Evolutionary conservation across 495 filamentous ascomycete species (phyloP).

Genomic region (Rostrohypoxylon terebratum): DNA sequence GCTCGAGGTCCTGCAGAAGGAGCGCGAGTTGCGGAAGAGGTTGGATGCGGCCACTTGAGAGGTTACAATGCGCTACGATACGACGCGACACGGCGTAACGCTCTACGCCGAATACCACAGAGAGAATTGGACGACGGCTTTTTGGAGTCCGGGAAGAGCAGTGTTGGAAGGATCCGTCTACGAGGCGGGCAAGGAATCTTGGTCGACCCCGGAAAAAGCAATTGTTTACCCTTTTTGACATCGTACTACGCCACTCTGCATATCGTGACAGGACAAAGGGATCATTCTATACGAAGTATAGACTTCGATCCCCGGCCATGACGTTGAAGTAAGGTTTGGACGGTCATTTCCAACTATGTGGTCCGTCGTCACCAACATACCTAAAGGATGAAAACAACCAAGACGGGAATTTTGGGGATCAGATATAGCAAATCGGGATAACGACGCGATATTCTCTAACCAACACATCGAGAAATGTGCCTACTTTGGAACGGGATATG

Average conservation of each 20-base stretch:
- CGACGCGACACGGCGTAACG: too few species aligned
- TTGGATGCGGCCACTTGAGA: slow-evolving; percentile 49
- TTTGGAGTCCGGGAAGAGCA: background rate
- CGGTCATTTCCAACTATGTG: background rate
- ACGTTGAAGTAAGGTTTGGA: background rate
- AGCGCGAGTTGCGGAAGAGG: slow-evolving; percentile 61
- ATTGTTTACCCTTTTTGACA: background rate
- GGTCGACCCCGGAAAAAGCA: background rate
- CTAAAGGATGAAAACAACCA: background rate
- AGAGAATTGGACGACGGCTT: background rate
- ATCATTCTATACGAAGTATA: background rate
- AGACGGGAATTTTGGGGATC: background rate
- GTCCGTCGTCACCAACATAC: background rate
- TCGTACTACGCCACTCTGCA: background rate
- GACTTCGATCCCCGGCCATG: background rate
- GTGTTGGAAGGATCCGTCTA: background rate
- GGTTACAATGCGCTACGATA: background rate
- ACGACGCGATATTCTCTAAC: background rate
- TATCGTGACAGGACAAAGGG: background rate
- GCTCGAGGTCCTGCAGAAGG: slow-evolving; percentile 63
- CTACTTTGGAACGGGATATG: background rate
- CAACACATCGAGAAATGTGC: background rate
- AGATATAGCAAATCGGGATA: background rate
- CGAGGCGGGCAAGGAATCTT: background rate
- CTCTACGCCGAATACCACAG: background rate